Percentiles rank a stretch among this genome's conserved stretches.
These are phyloP conservation scores for Micractinium conductrix DNA, from an alignment of 139 green algal species.

Conservation along the genomic window DNA sequence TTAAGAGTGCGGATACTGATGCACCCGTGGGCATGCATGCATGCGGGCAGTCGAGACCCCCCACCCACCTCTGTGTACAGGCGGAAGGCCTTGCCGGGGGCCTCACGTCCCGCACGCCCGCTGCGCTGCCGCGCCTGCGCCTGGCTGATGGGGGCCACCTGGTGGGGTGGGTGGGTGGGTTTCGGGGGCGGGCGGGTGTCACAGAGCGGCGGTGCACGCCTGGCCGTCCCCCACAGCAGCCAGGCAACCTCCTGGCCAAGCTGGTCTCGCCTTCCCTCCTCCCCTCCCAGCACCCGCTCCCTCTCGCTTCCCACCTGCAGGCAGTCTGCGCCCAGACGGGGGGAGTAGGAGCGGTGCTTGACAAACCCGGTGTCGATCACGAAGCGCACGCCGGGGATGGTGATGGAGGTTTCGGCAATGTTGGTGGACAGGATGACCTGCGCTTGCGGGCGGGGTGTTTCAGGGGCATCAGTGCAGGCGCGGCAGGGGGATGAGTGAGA, in stretches of 20 bases:
- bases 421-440: constrained; percentile 91
- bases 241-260: too few species aligned
- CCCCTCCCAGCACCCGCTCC: too few species aligned
- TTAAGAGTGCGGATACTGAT: too few species aligned
- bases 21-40: too few species aligned
- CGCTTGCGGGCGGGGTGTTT: neutral
- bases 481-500: neutral
- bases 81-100: constrained; percentile 76
- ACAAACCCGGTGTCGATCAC: constrained; percentile 87
- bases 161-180: constrained; percentile 47
- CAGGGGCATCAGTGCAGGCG: too few species aligned
- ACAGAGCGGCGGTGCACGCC: too few species aligned
- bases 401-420: constrained; percentile 95
- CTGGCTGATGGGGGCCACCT: constrained; percentile 79
- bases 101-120: constrained; percentile 85
- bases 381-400: constrained; percentile 85
- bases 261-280: too few species aligned
- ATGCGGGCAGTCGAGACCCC: too few species aligned
- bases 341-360: constrained; percentile 85
- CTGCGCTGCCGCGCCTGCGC: constrained; percentile 87
- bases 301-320: constrained; percentile 51
- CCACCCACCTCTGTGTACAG: constrained; percentile 97
- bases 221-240: too few species aligned
- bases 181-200: neutral
- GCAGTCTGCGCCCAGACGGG: constrained; percentile 76